These are phyloP conservation scores for Colletotrichum sp. DNA, from an alignment of 2,329 filamentous ascomycete species.

Conservation along the genomic window DNA sequence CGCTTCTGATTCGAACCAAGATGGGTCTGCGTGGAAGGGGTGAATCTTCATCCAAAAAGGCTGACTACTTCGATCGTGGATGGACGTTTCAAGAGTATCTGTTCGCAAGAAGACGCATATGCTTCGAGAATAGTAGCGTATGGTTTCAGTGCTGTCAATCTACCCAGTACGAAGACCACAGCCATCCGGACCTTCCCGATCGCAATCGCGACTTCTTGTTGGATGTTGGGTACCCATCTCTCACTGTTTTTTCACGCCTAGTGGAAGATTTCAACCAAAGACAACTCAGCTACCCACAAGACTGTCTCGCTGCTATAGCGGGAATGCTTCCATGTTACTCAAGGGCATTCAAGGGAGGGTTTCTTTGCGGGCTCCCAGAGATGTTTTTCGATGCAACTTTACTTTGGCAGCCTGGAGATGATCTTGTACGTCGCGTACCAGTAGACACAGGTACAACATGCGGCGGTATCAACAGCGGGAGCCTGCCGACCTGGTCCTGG, in stretches of 20 bases:
- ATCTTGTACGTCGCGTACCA: background rate
- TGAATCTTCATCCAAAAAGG: background rate
- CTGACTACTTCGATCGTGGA: background rate
- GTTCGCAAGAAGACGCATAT: background rate
- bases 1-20: background rate
- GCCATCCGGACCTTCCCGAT: background rate
- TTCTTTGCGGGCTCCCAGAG: background rate
- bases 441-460: background rate
- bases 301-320: background rate
- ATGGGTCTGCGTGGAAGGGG: background rate
- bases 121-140: background rate
- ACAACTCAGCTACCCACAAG: background rate
- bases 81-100: background rate
- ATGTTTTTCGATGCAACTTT: background rate
- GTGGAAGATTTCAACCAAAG: background rate
- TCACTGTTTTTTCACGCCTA: background rate
- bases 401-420: background rate
- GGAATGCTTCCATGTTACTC: background rate
- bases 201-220: background rate
- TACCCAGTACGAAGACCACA: background rate
- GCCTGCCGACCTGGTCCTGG: background rate
- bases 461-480: background rate
- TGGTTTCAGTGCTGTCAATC: background rate
- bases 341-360: background rate
- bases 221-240: background rate